Evolutionary conservation across 805 yeast genomes (phyloP), one percentile per base, ranked within the genome.

Genomic region (Kazachstania kunashirensis): DNA sequence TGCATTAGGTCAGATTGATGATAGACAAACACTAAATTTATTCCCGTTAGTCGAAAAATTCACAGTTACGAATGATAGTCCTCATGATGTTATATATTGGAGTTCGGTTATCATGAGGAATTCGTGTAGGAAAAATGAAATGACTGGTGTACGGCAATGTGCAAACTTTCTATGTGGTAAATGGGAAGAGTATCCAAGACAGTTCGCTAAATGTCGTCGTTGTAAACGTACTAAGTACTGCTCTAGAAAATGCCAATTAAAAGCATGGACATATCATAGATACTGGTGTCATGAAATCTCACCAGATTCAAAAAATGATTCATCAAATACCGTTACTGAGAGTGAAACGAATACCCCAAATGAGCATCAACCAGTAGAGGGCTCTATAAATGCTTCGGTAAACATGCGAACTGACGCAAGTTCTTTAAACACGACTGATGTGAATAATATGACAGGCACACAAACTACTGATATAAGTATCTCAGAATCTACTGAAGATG

Each of bases 51-150:
- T 89, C 26, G 98, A 89, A 58, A 78, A 83, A 57, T 89, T 84
- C 55, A 89, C 97, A 0, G 72, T 75, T 14, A 69, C 70, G 38
- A 67, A 71, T 36, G 62, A 68, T 32, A 74, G 80, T 46, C 75
- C 84, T 3, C 73, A 79, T 29, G 96, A 88, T 47, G 76, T 86
- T 67, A 79, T 82, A 47, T 86, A 88, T 59, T 89, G 98, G 98
- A 84, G 96, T 2, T 92, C 95, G 3, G 95, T 89, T n/a, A 85
- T 88, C 27, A 92, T 92, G 88, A 70, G 97, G 38, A 92, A 92
- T 58, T 86, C 95, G 1, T 89, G 96, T 55, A 73, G 96, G 39
- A 78, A 88, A 51, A 92, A 89, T 56, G 96, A 88, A 53, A 58
- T 70, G 29, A 71, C 80, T 13, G 96, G 96, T 1, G 81, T 89